phyloP scores from a whole-genome alignment of 371 early-diverging fungal genomes.

The Lichtheimia corymbifera region DNA sequence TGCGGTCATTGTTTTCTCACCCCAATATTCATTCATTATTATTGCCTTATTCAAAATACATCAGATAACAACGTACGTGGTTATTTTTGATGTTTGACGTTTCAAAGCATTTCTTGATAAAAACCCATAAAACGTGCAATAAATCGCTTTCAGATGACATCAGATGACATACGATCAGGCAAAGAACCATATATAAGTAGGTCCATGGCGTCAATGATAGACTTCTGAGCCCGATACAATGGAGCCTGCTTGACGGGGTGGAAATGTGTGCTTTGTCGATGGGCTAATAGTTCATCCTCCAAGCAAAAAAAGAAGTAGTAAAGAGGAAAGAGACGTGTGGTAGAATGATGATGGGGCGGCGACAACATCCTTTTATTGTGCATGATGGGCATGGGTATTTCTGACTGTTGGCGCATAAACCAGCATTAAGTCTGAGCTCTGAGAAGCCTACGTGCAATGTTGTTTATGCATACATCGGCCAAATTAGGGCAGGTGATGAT shows the following conservation, averaged over 20 bases:
- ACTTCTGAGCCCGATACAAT: slow-evolving; percentile 9
- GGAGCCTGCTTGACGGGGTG: slow-evolving; percentile 3
- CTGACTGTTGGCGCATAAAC: too few species aligned
- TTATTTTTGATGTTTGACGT: not conserved
- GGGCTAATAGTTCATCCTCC: not conserved
- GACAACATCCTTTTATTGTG: too few species aligned
- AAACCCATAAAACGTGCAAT: not conserved
- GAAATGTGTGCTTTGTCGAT: not conserved
- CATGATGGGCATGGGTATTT: too few species aligned
- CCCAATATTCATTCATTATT: not conserved
- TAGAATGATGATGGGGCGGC: too few species aligned
- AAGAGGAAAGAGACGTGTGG: too few species aligned
- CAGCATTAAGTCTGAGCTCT: too few species aligned
- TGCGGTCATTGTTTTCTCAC: not conserved
- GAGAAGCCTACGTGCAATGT: too few species aligned
- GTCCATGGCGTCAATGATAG: slow-evolving; percentile 3
- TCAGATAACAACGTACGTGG: not conserved
- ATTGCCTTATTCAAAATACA: not conserved
- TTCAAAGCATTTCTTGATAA: slow-evolving; percentile 10
- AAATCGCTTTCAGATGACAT: slow-evolving; percentile 14
- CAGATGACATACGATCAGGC: too few species aligned
- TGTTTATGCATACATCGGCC: too few species aligned
- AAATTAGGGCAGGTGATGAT: too few species aligned
- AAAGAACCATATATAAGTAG: slow-evolving; percentile 1
- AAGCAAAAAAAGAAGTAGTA: too few species aligned